A percentile compares a stretch with the other conserved stretches of the same genome.
Conservation (phyloP, 1,139 yeast species). For the Kodamaea ohmeri region DNA sequence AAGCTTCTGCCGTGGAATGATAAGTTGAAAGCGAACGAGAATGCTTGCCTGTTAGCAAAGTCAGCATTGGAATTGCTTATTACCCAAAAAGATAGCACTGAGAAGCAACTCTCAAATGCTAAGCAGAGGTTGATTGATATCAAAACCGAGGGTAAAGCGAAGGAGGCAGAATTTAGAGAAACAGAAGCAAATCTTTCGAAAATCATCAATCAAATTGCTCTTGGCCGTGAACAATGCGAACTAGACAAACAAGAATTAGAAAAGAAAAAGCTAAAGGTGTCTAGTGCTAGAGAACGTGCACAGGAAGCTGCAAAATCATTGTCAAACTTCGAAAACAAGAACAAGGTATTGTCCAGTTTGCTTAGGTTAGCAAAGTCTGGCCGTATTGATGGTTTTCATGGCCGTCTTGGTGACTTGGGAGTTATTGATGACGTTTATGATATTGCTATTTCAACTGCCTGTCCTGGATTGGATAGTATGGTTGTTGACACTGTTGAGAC, state of each 20-base stretch:
- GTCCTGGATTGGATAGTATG: conserved; percentile 86
- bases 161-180: conserved; percentile 45
- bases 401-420: conserved; percentile 89
- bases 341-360: conserved; percentile 69
- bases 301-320: conserved; percentile 63
- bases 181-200: conserved; percentile 46
- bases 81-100: conserved; percentile 45
- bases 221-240: conserved; percentile 59
- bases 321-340: conserved; percentile 62
- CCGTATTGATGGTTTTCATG: conserved; percentile 81
- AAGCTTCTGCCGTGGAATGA: conserved; percentile 84
- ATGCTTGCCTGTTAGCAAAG: conserved; percentile 61
- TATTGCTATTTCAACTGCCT: conserved; percentile 92
- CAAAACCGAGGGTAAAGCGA: conserved; percentile 51
- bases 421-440: conserved; percentile 84
- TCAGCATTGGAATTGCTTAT: conserved; percentile 63
- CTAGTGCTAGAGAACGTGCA: conserved; percentile 56
- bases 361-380: conserved; percentile 74
- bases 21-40: conserved; percentile 61
- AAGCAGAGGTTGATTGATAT: conserved; percentile 47
- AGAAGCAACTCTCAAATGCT: conserved; percentile 46
- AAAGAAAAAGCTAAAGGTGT: conserved; percentile 53
- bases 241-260: conserved; percentile 49
- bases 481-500: conserved; percentile 94
- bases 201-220: conserved; percentile 49